Conservation (phyloP, 2,329 filamentous ascomycete genomes). For the Xylaria sp. region DNA sequence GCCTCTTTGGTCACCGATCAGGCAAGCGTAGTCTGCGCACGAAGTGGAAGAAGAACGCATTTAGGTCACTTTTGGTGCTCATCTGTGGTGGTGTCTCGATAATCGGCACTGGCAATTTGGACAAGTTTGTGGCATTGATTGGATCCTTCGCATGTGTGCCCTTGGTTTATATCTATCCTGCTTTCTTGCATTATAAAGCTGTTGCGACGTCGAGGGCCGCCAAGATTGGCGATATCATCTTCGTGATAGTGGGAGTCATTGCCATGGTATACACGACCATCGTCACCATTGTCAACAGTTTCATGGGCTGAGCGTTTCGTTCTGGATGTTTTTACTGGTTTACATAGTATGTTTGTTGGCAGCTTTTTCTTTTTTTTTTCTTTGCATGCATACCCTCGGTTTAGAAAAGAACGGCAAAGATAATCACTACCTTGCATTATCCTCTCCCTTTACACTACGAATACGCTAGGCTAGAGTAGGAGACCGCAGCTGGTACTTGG, state of each 20-base stretch:
- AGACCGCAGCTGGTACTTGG: background rate
- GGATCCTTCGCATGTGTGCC: conserved; percentile 80
- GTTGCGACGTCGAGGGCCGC: conserved; percentile 66
- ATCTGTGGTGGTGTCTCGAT: conserved; percentile 71
- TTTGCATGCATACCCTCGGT: conserved; percentile 15
- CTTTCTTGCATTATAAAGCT: conserved; percentile 75
- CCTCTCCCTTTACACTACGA: background rate
- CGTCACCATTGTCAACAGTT: conserved; percentile 65
- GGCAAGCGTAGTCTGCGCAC: conserved; percentile 72
- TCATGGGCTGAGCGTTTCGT: conserved; percentile 42
- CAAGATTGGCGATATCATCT: conserved; percentile 68
- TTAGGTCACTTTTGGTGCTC: conserved; percentile 67
- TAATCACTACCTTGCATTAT: background rate
- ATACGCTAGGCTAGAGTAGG: background rate
- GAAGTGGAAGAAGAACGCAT: conserved; percentile 82
- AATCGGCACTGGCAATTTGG: conserved; percentile 73
- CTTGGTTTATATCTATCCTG: conserved; percentile 80
- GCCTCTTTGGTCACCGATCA: conserved; percentile 73
- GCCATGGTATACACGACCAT: conserved; percentile 79
- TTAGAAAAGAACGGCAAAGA: conserved; percentile 24
- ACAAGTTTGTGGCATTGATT: conserved; percentile 80
- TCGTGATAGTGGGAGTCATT: conserved; percentile 71
- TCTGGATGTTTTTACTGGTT: background rate
- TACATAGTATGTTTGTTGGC: background rate
- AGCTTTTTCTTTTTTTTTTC: no score